Conservation (phyloP, 2,329 filamentous ascomycete genomes). For the Teratosphaeria destructans region DNA sequence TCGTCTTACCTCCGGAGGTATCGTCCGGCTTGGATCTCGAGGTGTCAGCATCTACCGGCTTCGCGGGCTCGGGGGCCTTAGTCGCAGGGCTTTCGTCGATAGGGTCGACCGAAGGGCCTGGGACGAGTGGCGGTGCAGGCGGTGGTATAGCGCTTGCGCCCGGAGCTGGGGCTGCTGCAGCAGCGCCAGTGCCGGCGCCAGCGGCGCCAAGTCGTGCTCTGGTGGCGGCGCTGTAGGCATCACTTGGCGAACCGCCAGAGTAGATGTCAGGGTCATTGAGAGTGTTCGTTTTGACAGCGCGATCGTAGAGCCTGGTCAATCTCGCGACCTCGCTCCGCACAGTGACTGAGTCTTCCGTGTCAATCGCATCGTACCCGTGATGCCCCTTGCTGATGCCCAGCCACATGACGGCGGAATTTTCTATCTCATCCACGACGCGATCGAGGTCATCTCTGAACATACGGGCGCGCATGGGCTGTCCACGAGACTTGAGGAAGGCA, state of each 20-base stretch:
- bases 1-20: background rate
- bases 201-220: conserved; percentile 7
- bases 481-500: conserved; percentile 30
- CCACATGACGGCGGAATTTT: conserved; percentile 34
- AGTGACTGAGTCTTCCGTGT: conserved; percentile 34
- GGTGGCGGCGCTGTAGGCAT: conserved; percentile 15
- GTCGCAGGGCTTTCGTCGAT: conserved; percentile 21
- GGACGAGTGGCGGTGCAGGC: conserved; percentile 4
- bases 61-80: background rate
- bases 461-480: conserved; percentile 30
- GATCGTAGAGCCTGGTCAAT: conserved; percentile 29
- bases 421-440: conserved; percentile 32
- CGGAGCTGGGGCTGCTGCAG: conserved; percentile 3
- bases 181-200: conserved; percentile 9
- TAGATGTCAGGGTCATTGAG: conserved; percentile 33
- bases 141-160: conserved; percentile 4
- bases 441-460: conserved; percentile 33
- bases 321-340: conserved; percentile 28
- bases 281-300: conserved; percentile 28
- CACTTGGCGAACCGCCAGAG: conserved; percentile 16
- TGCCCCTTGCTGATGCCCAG: conserved; percentile 31
- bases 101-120: conserved; percentile 10
- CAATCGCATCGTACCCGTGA: conserved; percentile 38
- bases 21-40: background rate
- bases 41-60: background rate